A percentile compares a stretch with the other conserved stretches of the same genome.
Evolutionary conservation across 495 filamentous ascomycete genomes (phyloP).

Genomic region (Rhypophila decipiens): DNA sequence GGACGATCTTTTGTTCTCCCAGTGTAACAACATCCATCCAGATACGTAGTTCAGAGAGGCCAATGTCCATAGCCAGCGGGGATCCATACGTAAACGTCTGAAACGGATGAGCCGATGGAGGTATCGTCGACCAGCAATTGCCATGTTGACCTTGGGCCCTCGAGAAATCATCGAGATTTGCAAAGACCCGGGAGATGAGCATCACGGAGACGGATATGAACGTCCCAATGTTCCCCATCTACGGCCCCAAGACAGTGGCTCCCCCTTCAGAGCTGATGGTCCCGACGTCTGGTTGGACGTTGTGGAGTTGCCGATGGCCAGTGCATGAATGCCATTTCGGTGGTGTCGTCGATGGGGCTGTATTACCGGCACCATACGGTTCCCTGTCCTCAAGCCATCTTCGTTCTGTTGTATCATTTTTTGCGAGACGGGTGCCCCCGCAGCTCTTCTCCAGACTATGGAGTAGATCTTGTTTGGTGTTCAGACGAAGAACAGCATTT

Average conservation of each 20-base stretch:
- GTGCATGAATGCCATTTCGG: constrained; percentile 15
- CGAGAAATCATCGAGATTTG: not conserved
- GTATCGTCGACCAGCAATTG: not conserved
- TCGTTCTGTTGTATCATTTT: no score
- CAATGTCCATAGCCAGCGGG: not conserved
- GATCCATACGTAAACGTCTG: not conserved
- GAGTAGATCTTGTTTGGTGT: no score
- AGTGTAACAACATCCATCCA: not conserved
- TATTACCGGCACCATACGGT: no score
- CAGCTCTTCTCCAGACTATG: no score
- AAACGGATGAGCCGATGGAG: not conserved
- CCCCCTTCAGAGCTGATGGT: not conserved
- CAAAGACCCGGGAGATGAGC: not conserved
- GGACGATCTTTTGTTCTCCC: not conserved
- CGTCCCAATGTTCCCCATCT: not conserved
- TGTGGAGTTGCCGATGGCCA: constrained; percentile 18
- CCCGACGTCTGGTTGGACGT: constrained; percentile 4
- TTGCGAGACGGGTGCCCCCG: no score
- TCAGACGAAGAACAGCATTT: no score
- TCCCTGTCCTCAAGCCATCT: no score
- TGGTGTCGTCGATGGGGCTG: no score
- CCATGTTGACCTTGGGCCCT: not conserved
- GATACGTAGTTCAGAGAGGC: no score
- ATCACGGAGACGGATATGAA: not conserved
- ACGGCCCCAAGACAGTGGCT: not conserved